Evolutionary conservation across 2,329 filamentous ascomycete species (phyloP), one percentile per base, ranked within the genome.

Genomic region (Arthrobotrys pseudoclavata): DNA sequence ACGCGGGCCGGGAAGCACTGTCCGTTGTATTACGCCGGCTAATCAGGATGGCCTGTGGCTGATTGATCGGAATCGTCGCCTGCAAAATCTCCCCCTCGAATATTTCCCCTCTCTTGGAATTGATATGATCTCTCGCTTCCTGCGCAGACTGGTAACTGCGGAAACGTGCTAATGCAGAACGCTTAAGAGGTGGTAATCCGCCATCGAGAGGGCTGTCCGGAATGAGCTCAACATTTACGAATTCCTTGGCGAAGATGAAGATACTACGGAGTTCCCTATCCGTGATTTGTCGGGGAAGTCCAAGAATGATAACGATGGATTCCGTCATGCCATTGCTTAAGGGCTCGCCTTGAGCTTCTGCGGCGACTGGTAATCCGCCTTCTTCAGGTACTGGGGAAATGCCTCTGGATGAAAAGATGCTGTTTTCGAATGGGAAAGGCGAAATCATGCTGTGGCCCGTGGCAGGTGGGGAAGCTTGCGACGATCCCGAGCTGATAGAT

Each of bases 181-280:
- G 77, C 42, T 79, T 79, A 7, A 75, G 79, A 60, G 69, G 66
- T n/a, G 63, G 68, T 34, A 74, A 47, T 3, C 50, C 69, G 15
- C 69, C 69, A 57, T 74, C 75, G n/a, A 79, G 45, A 15, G 71
- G 71, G 29, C 74, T 79, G 42, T 79, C 78, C 42, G 74, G 74
- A 52, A 74, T 61, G 31, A 79, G 42, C 57, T 76, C 74, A 31
- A 78, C 72, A 26, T 70, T 75, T 34, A 74, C 57, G 55, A 81
- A 79, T 40, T 81, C 80, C 40, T 79, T 79, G 12, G 80, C 80
- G 47, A 80, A 81, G 15, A 81, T 77, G 20, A 81, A 78, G 52
- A 81, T 80, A 34, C 79, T 80, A 18, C 79, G 79, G 42, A 81
- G 71, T 45, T 81, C 80, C 24, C 80, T 75, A 34, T 80, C 79